Conservation (phyloP, 1,284 basidiomycete genomes). For the Moesziomyces sp. region DNA sequence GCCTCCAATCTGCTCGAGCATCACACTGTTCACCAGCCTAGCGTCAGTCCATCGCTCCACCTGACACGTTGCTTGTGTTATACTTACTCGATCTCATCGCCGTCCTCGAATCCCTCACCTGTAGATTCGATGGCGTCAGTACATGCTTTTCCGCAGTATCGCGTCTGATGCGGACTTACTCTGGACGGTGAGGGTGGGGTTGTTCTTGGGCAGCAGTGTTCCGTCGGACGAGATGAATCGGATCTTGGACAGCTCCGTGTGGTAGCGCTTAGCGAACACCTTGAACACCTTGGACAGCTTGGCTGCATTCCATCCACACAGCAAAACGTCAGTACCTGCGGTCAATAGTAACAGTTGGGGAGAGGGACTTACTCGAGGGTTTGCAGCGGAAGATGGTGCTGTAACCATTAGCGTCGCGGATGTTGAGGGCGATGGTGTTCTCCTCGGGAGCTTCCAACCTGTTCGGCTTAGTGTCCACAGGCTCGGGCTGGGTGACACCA, state of each 20-base stretch:
- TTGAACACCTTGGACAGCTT: slow-evolving; percentile 14
- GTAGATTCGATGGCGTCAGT: not conserved
- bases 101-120: slow-evolving; percentile 13
- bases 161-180: not conserved
- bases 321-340: not conserved
- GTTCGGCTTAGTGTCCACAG: no score
- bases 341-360: not conserved
- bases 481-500: no score
- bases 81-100: slow-evolving; percentile 32
- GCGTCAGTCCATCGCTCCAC: not conserved
- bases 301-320: not conserved
- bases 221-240: slow-evolving; percentile 21
- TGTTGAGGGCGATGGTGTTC: not conserved
- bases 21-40: slow-evolving; percentile 1
- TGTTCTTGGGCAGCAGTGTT: slow-evolving; percentile 5
- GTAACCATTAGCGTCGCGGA: slow-evolving; percentile 26
- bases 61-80: not conserved
- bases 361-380: slow-evolving; percentile 13
- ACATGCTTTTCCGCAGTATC: not conserved
- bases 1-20: slow-evolving; percentile 38
- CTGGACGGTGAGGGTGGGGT: not conserved
- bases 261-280: slow-evolving; percentile 1
- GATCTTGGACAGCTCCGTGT: not conserved
- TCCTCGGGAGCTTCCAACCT: no score
- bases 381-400: slow-evolving; percentile 3